Evolutionary conservation across 78 protist genomes (phyloP), one percentile per base, ranked within the genome.

Genomic region (Pelomyxa schiedti): DNA sequence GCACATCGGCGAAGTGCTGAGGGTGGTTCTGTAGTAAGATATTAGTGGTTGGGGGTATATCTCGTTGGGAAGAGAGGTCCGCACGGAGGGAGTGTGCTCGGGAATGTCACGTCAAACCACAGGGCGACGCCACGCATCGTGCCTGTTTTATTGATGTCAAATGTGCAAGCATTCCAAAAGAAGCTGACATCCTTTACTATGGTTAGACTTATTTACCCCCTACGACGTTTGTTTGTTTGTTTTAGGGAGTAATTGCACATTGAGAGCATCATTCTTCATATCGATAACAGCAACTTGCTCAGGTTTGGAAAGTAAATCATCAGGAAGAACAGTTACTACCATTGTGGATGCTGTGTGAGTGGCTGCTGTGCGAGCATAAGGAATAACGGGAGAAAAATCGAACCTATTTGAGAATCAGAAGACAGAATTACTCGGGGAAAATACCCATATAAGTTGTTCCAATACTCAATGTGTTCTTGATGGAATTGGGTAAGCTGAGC

Each of bases 391-490:
- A 16, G 32, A 24, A 16, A 47, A 24, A 16, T 47, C 58, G 58
- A 47, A 47, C 32, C 58, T 16, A 16, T 24, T 47, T 16, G 16
- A 16, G 16, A 16, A 47, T 16, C 58, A n/a, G n/a, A n/a, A n/a
- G n/a, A n/a, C n/a, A n/a, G n/a, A n/a, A n/a, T n/a, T n/a, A n/a
- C n/a, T n/a, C n/a, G n/a, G n/a, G n/a, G n/a, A 63, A 75, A 79
- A 75, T 75, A 81, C 30, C 86, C 86, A 69, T 81, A 81, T 1
- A 81, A 79, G 58, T 75, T 76, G 24, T 65, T 41, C 88, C 88
- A 83, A 43, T 52, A 78, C 36, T 68, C 58, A 7, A 83, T 69
- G 52, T 78, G 67, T n/a, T 70, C 76, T 8, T 83, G n/a, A 28
- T 42, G 35, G 5, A 36, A 29, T 36, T 30, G 7, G 3, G 72